Base-by-base conservation (phyloP, 116 monocot species). In the Trichopus zeylanicus region DNA sequence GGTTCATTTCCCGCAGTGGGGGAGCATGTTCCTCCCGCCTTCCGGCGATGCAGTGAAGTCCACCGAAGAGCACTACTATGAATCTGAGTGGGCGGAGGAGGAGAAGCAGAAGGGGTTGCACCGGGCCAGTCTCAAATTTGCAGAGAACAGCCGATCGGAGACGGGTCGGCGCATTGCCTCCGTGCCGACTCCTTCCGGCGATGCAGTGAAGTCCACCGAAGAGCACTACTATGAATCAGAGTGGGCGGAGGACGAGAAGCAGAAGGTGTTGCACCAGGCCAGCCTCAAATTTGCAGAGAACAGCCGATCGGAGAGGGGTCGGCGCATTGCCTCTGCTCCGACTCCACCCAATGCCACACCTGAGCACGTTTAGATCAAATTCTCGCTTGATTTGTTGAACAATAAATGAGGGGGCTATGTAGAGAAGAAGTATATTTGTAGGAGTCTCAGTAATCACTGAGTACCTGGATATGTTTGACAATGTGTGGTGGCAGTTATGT, bases 1-100 rank as follows among this genome's bases (percentile, higher is more conserved):
- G 13, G 68, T 90, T 31, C 79, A 85, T 64, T 91, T 91, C 69
- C 86, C 82, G 13, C 82, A 86, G 62, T 90, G 85, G 90, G 90
- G 91, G 6, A 67, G 86, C 23, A 91, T 91, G 91, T 59, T 85
- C 52, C 23, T 66, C 25, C 66, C 69, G 15, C 69, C 90, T 3
- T 67, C 71, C 10, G 22, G n/a, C n/a, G n/a, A n/a, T n/a, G n/a
- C n/a, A n/a, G n/a, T 1, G 42, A 53, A 70, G 61, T 53, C 59
- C 3, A 70, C 73, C 9, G 90, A 85, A 60, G 85, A 91, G 68
- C 18, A 38, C 56, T 91, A 85, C 70, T 91, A 91, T 48, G 68
- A 26, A 4, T 47, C 63, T 21, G 91, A 91, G 74, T 91, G 86
- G 82, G 64, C 18, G 10, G 76, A 73, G 35, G 77, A 69, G 73